These are phyloP conservation scores for Nakaseomyces nivariensis DNA, from an alignment of 1,139 yeast genomes.

Conservation along the genomic window DNA sequence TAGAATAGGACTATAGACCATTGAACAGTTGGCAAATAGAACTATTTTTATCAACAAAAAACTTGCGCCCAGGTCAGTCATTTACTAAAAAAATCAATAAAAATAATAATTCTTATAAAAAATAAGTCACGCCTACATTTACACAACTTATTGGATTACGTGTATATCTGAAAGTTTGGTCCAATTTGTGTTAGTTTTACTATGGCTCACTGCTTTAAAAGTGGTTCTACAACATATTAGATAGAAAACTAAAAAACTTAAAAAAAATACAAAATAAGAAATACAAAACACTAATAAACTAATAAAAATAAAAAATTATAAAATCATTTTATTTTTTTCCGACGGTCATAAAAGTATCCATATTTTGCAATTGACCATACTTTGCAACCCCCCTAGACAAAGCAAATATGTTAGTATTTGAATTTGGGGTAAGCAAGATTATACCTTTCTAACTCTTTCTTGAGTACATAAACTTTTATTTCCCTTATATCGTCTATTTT, in stretches of 20 bases:
- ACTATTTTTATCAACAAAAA: not conserved
- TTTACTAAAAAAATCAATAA: not conserved
- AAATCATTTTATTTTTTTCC: not conserved
- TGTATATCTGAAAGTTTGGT: not conserved
- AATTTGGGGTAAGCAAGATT: not conserved
- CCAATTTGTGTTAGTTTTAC: not conserved
- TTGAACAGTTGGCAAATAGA: not conserved
- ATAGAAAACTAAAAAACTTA: not conserved
- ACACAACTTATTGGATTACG: not conserved
- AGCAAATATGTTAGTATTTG: not conserved
- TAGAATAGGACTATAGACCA: not conserved
- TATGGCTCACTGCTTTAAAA: not conserved
- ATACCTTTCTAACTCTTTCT: not conserved
- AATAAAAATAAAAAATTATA: conserved; percentile 4
- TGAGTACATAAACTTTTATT: no score
- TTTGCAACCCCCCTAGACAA: no score
- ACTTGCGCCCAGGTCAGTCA: not conserved
- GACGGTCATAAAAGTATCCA: not conserved
- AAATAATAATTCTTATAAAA: no score
- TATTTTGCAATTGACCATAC: no score
- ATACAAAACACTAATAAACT: conserved; percentile 3
- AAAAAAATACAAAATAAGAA: not conserved
- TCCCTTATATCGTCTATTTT: not conserved
- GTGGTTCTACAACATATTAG: not conserved
- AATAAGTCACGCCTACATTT: not conserved